Percentiles rank a stretch among this genome's conserved stretches.
These are phyloP conservation scores for Xylaria sp. DNA, from an alignment of 2,329 filamentous ascomycete species.

Conservation along the genomic window DNA sequence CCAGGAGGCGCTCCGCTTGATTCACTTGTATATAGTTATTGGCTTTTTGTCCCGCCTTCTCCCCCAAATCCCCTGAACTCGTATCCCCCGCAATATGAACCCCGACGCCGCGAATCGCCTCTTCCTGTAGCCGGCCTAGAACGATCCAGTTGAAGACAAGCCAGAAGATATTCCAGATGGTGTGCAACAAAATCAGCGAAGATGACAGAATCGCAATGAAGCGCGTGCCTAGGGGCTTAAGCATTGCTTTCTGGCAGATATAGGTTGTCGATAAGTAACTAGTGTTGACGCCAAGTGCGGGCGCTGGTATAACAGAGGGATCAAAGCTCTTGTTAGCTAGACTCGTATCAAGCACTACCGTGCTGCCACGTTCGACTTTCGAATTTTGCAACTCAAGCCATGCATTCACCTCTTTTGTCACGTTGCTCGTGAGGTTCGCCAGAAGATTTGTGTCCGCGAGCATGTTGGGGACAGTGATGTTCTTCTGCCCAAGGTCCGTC, in stretches of 20 bases:
- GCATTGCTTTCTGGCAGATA: background rate
- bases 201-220: no score
- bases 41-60: no score
- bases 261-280: slow-evolving; percentile 32
- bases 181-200: no score
- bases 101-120: no score
- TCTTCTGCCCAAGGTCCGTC: slow-evolving; percentile 36
- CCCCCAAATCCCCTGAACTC: no score
- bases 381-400: slow-evolving; percentile 1
- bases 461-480: slow-evolving; percentile 33
- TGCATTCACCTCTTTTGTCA: slow-evolving; percentile 33
- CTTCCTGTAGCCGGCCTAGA: no score
- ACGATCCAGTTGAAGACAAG: no score
- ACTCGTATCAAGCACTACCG: background rate
- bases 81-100: no score
- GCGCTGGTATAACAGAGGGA: slow-evolving; percentile 10
- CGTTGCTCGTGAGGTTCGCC: slow-evolving; percentile 32
- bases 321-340: slow-evolving; percentile 20
- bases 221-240: no score
- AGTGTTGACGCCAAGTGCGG: slow-evolving; percentile 19
- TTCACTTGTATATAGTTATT: no score
- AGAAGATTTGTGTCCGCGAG: slow-evolving; percentile 35
- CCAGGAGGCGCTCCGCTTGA: no score
- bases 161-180: no score
- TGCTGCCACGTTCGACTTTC: background rate